Evolutionary conservation across 1,284 basidiomycete species (phyloP).

Genomic region (Calocybe gambosa): DNA sequence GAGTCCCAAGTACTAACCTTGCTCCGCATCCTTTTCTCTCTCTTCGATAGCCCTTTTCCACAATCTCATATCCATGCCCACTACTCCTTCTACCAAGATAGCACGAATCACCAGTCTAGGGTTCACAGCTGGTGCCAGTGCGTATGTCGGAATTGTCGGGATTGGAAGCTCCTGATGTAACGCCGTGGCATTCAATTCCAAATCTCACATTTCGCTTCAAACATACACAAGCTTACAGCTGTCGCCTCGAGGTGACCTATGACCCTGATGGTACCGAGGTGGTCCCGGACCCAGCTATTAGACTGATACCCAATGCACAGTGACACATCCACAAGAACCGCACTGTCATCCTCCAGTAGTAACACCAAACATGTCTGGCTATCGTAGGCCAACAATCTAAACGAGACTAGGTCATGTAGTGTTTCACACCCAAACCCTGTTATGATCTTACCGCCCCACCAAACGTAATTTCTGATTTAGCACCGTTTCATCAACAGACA

Average conservation of each 20-base stretch:
- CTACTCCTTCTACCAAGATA: conserved; percentile 38
- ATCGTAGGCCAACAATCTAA: conserved; percentile 50
- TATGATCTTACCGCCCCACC: conserved; percentile 37
- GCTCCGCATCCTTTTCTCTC: conserved; percentile 14
- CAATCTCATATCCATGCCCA: conserved; percentile 38
- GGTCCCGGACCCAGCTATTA: conserved; percentile 44
- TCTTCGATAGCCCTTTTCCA: conserved; percentile 37
- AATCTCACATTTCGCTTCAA: conserved; percentile 2
- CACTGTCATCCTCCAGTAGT: conserved; percentile 40
- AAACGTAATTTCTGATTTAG: conserved; percentile 40
- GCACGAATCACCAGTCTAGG: conserved; percentile 42
- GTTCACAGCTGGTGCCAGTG: conserved; percentile 30
- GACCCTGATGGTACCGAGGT: conserved; percentile 42
- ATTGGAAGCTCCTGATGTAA: conserved; percentile 24
- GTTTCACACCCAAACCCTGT: background rate
- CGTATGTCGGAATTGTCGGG: conserved; percentile 34
- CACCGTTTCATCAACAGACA: conserved; percentile 25
- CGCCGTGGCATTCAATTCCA: background rate
- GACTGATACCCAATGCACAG: conserved; percentile 39
- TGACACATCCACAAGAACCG: conserved; percentile 47
- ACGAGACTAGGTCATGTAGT: background rate
- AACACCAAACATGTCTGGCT: conserved; percentile 36
- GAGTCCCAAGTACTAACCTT: too few relatives aligned
- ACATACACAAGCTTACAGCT: conserved; percentile 28
- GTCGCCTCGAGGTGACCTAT: conserved; percentile 49